These are phyloP conservation scores for Talaromyces nanjingensis DNA, from an alignment of 495 filamentous ascomycete species.

Conservation along the genomic window DNA sequence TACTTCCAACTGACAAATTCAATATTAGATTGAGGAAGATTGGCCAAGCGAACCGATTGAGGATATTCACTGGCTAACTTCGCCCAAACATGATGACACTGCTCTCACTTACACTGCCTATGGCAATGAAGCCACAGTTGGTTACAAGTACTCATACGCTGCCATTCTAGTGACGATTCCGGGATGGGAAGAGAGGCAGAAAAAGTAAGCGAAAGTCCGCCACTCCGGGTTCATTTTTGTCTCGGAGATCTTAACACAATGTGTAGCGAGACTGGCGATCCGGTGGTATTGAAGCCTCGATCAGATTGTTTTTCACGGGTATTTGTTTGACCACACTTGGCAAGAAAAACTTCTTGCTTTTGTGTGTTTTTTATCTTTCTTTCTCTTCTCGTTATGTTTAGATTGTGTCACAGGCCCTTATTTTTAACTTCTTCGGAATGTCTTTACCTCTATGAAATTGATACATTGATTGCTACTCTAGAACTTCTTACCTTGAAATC, in stretches of 20 bases:
- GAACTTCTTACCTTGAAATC: too few species aligned
- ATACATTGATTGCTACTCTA: background rate
- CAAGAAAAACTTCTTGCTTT: background rate
- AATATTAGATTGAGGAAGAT: too few species aligned
- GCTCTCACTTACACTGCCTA: constrained; percentile 16
- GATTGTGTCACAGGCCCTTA: background rate
- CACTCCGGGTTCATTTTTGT: too few species aligned
- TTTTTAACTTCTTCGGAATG: background rate
- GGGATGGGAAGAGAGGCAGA: background rate
- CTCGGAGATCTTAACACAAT: too few species aligned
- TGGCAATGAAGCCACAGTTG: constrained; percentile 16
- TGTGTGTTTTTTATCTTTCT: background rate
- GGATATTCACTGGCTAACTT: constrained; percentile 15
- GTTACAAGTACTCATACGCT: constrained; percentile 15
- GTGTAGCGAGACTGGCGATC: too few species aligned
- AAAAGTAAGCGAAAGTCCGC: too few species aligned
- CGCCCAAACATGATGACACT: constrained; percentile 15
- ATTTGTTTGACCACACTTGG: too few species aligned
- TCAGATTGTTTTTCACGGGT: too few species aligned
- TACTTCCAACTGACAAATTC: too few species aligned
- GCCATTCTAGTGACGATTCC: constrained; percentile 21
- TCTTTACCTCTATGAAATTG: background rate
- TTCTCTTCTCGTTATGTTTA: background rate
- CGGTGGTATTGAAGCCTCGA: too few species aligned
- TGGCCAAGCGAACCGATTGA: background rate